Evolutionary conservation across 768 basidiomycete genomes (phyloP).

Genomic region (Rhodotorula sphaerocarpa): DNA sequence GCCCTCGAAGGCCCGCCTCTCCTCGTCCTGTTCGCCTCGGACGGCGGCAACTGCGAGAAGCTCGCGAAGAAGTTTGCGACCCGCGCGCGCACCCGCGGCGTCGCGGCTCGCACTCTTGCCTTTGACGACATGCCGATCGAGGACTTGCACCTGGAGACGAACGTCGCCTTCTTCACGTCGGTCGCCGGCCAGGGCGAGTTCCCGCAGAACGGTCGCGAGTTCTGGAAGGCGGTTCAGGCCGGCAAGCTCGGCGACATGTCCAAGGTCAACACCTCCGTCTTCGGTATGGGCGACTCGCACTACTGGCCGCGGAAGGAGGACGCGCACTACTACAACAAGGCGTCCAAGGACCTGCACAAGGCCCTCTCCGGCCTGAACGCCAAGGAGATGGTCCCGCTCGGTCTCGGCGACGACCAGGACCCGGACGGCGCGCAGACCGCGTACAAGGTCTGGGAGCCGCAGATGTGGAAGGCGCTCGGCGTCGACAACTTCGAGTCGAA

Average conservation of each 20-base stretch:
- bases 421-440: slow-evolving; percentile 92
- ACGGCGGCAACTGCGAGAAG: slow-evolving; percentile 94
- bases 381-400: slow-evolving; percentile 61
- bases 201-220: slow-evolving; percentile 86
- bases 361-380: slow-evolving; percentile 72
- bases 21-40: slow-evolving; percentile 84
- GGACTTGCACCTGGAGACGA: slow-evolving; percentile 59
- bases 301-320: slow-evolving; percentile 98
- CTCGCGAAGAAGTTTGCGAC: slow-evolving; percentile 76
- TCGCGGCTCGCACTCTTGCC: slow-evolving; percentile 64
- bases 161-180: slow-evolving; percentile 81
- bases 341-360: slow-evolving; percentile 77
- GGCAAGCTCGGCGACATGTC: slow-evolving; percentile 52
- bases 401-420: slow-evolving; percentile 94
- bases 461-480: slow-evolving; percentile 85
- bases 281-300: slow-evolving; percentile 94
- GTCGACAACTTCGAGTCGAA: slow-evolving; percentile 78
- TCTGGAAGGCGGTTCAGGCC: slow-evolving; percentile 76
- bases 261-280: slow-evolving; percentile 62
- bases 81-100: slow-evolving; percentile 73
- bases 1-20: slow-evolving; percentile 83
- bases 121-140: slow-evolving; percentile 75
- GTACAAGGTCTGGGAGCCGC: slow-evolving; percentile 91
- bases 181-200: slow-evolving; percentile 95
- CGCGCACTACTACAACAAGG: slow-evolving; percentile 96